These are phyloP conservation scores for Brassica hybrid DNA, from an alignment of 441 rosid species.

Conservation along the genomic window DNA sequence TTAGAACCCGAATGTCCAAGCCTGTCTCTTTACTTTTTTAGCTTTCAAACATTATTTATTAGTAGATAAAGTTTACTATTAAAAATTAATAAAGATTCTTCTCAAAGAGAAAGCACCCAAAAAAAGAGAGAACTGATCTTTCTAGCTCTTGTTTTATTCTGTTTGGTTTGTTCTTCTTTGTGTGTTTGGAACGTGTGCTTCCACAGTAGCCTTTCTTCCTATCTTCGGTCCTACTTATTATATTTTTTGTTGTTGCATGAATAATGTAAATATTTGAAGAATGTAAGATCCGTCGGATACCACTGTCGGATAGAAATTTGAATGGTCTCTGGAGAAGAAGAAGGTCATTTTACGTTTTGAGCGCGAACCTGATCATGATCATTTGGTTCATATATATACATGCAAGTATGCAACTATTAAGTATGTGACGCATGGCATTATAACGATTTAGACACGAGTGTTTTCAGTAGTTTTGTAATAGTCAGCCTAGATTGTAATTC, in stretches of 20 bases:
- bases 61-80: too few species aligned
- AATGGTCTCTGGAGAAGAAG: conserved; percentile 1
- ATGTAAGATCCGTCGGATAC: conserved; percentile 8
- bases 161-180: not conserved
- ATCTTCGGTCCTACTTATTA: not conserved
- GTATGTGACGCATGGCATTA: conserved; percentile 10
- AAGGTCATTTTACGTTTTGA: conserved; percentile 12
- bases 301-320: not conserved
- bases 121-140: not conserved
- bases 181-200: not conserved
- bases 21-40: not conserved
- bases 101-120: not conserved
- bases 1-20: too few species aligned
- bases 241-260: not conserved
- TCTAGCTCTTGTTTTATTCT: conserved; percentile 2
- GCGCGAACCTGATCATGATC: conserved; percentile 1
- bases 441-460: not conserved
- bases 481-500: not conserved
- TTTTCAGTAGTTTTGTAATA: not conserved
- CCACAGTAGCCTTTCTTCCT: not conserved
- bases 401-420: not conserved
- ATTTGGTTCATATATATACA: conserved; percentile 14
- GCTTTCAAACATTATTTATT: too few species aligned
- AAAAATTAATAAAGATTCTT: not conserved
- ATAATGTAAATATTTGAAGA: not conserved